Evolutionary conservation across 1,284 basidiomycete genomes (phyloP), one percentile per base, ranked within the genome.

Genomic region (Albatrellus sp.): DNA sequence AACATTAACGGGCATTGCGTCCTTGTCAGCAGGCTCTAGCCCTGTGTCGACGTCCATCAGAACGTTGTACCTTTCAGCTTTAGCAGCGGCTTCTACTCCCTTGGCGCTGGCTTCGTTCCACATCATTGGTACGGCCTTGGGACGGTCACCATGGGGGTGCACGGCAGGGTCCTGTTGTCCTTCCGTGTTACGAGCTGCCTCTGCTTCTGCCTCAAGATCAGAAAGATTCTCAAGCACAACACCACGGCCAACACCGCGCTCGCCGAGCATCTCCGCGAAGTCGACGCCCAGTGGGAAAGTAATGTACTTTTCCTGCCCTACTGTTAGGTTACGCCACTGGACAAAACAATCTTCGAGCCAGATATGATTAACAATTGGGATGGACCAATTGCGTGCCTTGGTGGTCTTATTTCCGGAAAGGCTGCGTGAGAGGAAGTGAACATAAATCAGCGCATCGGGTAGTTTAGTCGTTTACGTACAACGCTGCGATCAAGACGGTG

Each of bases 311-410:
- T 77, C 74, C 13, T 68, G 60, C 0, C 69, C 73, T 7, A 73
- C 67, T 0, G 77, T 76, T 37, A 83, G 64, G 17, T 70, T 67
- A n/a, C 70, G 67, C 90, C 90, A 92, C 41, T 77, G 70, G 14
- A 77, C 61, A 54, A 90, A 87, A 58, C 86, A 92, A 50, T 90
- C 86, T 57, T 93, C 90, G 5, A 94, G 69, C 86, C 90, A 94
- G 0, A 74, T 69, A 54, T 94, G 91, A 52, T 91, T 92, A 11
- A 93, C 83, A 46, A 92, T 67, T 0, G 88, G 83, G 47, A 93
- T 85, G 1, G 73, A 75, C 90, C 90, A 93, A 0, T 76, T 67
- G 8, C 68, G 65, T 0, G 89, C 88, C 55, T 83, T 84, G 6
- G 65, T 62, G 0, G 84, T 78, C 62, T 91, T 91, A 3, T 72